Percentiles rank a stretch among this genome's conserved stretches.
Evolutionary conservation across 192 early-diverging fungal genomes (phyloP).

Genomic region (Diversispora eburnea): DNA sequence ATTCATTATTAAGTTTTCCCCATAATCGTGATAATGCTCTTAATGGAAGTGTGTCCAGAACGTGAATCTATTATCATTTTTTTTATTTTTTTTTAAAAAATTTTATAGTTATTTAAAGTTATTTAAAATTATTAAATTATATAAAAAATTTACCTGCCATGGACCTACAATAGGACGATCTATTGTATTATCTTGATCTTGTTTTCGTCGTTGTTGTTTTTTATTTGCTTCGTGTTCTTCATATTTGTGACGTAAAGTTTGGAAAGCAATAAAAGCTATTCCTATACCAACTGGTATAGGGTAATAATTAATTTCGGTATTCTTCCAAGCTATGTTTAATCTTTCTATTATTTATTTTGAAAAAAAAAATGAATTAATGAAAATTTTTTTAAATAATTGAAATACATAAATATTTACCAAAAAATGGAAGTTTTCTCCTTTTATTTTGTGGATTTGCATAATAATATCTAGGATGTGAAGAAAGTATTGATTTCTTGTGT

Average conservation of each 20-base stretch:
- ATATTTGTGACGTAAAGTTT: conserved; percentile 48
- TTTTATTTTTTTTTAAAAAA: background rate
- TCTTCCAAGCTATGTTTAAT: conserved; percentile 44
- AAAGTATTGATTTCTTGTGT: no score
- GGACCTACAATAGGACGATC: conserved; percentile 64
- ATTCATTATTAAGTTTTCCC: conserved; percentile 79
- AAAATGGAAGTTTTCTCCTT: no score
- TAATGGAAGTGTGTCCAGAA: conserved; percentile 83
- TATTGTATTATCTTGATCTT: conserved; percentile 29
- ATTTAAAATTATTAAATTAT: conserved; percentile 1
- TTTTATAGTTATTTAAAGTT: background rate
- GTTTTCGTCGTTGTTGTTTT: conserved; percentile 21
- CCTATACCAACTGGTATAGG: conserved; percentile 75
- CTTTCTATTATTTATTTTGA: conserved; percentile 27
- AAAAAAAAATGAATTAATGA: no score
- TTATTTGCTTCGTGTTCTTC: conserved; percentile 38
- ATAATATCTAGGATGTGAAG: no score
- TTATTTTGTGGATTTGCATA: no score
- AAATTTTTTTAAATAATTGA: no score
- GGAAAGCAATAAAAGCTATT: conserved; percentile 63
- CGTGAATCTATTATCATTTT: conserved; percentile 58
- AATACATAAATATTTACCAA: no score
- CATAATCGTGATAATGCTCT: conserved; percentile 86
- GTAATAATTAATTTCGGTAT: conserved; percentile 58
- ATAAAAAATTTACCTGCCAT: conserved; percentile 64